Conservation (phyloP, 2,329 filamentous ascomycete species). For the Neofusicoccum laricinum region DNA sequence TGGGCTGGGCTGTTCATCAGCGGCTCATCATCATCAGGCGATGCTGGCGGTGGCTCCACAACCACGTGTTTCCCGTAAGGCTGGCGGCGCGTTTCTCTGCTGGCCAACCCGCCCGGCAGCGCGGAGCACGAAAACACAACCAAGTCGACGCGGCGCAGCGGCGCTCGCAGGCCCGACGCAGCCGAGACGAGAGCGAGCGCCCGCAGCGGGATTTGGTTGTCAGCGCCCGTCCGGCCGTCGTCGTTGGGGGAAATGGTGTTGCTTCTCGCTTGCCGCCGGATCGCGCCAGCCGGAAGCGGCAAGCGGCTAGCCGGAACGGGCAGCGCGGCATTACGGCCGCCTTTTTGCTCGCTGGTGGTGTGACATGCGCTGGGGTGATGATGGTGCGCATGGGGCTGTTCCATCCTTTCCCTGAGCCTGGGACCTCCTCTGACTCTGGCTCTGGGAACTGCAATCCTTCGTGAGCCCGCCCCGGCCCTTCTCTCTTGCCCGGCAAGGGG, state of each 20-base stretch:
- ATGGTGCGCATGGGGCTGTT: constrained; percentile 3
- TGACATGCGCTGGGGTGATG: constrained; percentile 10
- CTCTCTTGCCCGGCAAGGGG: not conserved
- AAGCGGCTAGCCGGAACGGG: constrained; percentile 1
- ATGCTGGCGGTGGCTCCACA: constrained; percentile 11
- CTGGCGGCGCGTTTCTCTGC: not conserved
- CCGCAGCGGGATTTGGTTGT: too few relatives aligned
- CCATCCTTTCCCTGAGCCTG: not conserved
- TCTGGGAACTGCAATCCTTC: not conserved
- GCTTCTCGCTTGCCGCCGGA: too few relatives aligned
- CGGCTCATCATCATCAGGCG: constrained; percentile 9
- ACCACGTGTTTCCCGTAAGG: constrained; percentile 9
- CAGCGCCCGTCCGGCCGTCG: too few relatives aligned
- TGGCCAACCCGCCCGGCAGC: too few relatives aligned
- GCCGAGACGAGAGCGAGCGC: too few relatives aligned
- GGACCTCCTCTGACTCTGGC: not conserved
- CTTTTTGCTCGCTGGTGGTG: not conserved
- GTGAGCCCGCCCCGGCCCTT: not conserved
- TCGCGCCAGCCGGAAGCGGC: not conserved
- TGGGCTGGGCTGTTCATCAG: constrained; percentile 7
- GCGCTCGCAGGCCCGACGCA: too few relatives aligned
- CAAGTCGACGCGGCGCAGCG: too few relatives aligned
- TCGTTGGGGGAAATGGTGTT: too few relatives aligned
- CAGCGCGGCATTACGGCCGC: constrained; percentile 1
- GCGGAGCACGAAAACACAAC: too few relatives aligned